phyloP scores from a whole-genome alignment of 2,329 filamentous ascomycete genomes.

The Hymenoscyphus albidus region DNA sequence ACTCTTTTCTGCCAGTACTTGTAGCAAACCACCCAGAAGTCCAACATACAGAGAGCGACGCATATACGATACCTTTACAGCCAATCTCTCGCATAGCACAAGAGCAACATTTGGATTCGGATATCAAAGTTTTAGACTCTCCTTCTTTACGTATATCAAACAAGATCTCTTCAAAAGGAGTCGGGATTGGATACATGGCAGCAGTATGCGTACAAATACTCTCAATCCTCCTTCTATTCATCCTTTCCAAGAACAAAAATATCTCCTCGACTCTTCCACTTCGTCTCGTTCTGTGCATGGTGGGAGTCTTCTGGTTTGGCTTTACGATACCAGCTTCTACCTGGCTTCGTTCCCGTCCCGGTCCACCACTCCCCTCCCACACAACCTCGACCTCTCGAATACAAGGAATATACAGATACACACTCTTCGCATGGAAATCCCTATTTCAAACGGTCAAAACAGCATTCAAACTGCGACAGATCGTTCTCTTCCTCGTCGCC shows the following conservation, averaged over 20 bases:
- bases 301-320: conserved; percentile 84
- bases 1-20: conserved; percentile 87
- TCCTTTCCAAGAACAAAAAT: conserved; percentile 39
- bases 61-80: conserved; percentile 19
- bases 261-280: conserved; percentile 76
- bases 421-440: conserved; percentile 79
- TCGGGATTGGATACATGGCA: conserved; percentile 87
- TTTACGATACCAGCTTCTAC: conserved; percentile 83
- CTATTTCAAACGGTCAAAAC: conserved; percentile 74
- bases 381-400: conserved; percentile 20
- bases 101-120: neutral
- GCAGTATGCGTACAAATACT: conserved; percentile 79
- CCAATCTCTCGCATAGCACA: conserved; percentile 13
- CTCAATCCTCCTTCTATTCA: conserved; percentile 71
- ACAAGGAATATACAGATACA: conserved; percentile 61
- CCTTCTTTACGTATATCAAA: conserved; percentile 76
- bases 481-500: conserved; percentile 73
- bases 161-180: conserved; percentile 84
- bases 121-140: conserved; percentile 47
- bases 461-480: conserved; percentile 66
- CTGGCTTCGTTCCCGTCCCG: conserved; percentile 82
- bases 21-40: conserved; percentile 71
- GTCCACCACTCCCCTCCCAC: conserved; percentile 61
- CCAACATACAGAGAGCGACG: conserved; percentile 6
- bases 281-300: conserved; percentile 75